Evolutionary conservation across 2,329 filamentous ascomycete genomes (phyloP).

Genomic region (Myotisia sp.): DNA sequence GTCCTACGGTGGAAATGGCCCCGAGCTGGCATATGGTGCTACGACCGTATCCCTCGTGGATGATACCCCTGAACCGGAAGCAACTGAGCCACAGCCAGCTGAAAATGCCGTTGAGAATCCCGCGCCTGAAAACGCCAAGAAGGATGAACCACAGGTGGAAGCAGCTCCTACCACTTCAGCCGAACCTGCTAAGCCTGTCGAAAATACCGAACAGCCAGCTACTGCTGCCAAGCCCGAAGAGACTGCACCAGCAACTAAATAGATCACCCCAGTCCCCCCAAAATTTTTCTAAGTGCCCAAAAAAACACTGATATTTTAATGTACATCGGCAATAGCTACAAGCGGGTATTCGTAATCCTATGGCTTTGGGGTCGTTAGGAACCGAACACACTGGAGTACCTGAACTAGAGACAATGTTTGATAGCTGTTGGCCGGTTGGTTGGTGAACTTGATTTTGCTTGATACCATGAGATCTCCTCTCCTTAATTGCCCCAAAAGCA

Average conservation of each 20-base stretch:
- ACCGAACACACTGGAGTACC: no score
- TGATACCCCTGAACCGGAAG: constrained; percentile 13
- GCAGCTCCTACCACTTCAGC: constrained; percentile 4
- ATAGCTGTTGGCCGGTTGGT: no score
- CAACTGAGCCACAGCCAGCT: constrained; percentile 8
- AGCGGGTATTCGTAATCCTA: no score
- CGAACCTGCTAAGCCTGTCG: constrained; percentile 1
- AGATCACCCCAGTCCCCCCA: neutral
- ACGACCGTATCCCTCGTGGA: constrained; percentile 19
- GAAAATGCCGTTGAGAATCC: constrained; percentile 13
- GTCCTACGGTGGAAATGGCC: constrained; percentile 64
- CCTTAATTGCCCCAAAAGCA: no score
- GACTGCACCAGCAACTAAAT: neutral
- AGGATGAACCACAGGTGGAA: constrained; percentile 9
- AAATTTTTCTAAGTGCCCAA: no score
- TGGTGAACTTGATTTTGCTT: no score
- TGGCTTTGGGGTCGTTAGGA: no score
- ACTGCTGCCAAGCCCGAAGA: neutral
- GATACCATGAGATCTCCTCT: no score
- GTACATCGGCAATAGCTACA: no score
- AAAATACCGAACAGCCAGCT: constrained; percentile 1
- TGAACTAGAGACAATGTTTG: no score
- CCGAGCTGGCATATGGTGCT: constrained; percentile 31
- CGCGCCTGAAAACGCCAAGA: constrained; percentile 11
- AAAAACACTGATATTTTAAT: no score